Base-by-base conservation (phyloP, 257 asterid species). In the Petunia axillaris region DNA sequence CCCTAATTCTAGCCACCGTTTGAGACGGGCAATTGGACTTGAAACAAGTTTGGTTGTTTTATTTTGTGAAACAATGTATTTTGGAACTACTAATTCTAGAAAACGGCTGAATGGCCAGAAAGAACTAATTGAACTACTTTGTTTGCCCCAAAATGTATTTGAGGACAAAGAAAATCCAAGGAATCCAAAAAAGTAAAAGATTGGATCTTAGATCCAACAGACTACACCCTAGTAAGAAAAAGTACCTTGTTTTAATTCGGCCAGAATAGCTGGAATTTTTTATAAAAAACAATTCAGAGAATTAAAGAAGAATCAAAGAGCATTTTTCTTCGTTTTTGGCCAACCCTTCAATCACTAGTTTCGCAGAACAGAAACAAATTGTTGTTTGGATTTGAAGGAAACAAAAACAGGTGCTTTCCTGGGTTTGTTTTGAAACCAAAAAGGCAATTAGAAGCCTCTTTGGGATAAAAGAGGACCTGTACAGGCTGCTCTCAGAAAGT, bases 351-450 rank as follows among this genome's bases (percentile, higher is more conserved):
- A 11, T 8, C 14, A 25, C 16, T 44, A 6, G 9, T 43, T 37
- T 57, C 16, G 76, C n/a, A 68, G 76, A 68, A 16, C 76, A 44
- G 16, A 46, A 38, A 68, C 46, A 70, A 25, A 46, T 38, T 4
- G 35, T 70, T 48, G 58, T 70, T 70, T 10, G 59, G 11, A 4
- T 70, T 70, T 10, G 25, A 16, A n/a, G 55, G 35, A 36, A 9
- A 8, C 44, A 44, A n/a, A 25, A 4, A 11, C 9, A 11, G 57
- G 4, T 10, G 4, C 11, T 71, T 35, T 71, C 60, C 44, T 71
- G 43, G 11, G 25, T 48, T 16, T 48, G 3, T 41, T 48, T 71
- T 10, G 6, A 71, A 11, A 10, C n/a, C 13, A 25, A 35, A 67
- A 48, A 39, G 48, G 16, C 77, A 48, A 16, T 46, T 16, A 13